phyloP scores from a whole-genome alignment of 208 protist genomes.

The Willaertia magna region DNA sequence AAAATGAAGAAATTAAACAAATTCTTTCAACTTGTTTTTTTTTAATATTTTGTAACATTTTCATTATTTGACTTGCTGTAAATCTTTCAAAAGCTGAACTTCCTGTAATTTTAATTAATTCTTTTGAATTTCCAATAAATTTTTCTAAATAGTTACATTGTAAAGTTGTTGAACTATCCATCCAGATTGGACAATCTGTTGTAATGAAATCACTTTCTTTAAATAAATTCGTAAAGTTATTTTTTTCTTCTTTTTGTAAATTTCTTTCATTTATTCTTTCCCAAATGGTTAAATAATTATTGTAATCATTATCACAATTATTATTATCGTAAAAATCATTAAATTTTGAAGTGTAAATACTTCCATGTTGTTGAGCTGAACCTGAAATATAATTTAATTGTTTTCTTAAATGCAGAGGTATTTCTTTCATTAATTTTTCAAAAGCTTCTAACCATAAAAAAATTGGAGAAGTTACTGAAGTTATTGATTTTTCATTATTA shows the following conservation, averaged over 20 bases:
- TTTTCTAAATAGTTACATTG: slow-evolving; percentile 32
- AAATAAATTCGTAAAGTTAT: not conserved
- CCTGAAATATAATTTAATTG: not conserved
- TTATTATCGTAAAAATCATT: too few species aligned
- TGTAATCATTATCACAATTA: too few species aligned
- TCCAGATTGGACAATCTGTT: slow-evolving; percentile 40
- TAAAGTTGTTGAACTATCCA: slow-evolving; percentile 35
- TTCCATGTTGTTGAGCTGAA: not conserved
- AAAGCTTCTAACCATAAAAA: not conserved
- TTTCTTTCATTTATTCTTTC: not conserved
- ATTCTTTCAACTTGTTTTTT: slow-evolving; percentile 28
- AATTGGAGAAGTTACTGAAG: not conserved
- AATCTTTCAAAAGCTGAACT: slow-evolving; percentile 36
- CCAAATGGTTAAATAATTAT: not conserved
- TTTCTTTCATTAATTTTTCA: not conserved
- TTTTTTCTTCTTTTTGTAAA: not conserved
- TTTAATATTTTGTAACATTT: not conserved
- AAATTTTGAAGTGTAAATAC: too few species aligned
- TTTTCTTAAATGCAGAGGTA: not conserved
- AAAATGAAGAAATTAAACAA: slow-evolving; percentile 37
- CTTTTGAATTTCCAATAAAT: slow-evolving; percentile 24
- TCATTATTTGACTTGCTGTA: slow-evolving; percentile 35
- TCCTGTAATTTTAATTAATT: slow-evolving; percentile 19
- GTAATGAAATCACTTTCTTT: slow-evolving; percentile 8
- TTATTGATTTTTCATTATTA: not conserved